Evolutionary conservation across 257 asterid species (phyloP), one percentile per base, ranked within the genome.

Genomic region (Echites panduratus): DNA sequence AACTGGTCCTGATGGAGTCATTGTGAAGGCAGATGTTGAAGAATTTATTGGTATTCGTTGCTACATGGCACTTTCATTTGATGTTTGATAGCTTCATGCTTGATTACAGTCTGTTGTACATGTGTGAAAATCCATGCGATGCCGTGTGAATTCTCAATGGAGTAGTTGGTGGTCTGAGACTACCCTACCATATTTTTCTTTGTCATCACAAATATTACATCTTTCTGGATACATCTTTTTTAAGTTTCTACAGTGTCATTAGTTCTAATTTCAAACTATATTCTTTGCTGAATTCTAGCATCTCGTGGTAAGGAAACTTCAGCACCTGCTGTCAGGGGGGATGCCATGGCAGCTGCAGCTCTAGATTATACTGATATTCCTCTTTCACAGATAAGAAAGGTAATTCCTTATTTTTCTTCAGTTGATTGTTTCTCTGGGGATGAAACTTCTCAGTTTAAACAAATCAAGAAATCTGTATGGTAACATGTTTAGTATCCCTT

Each of bases 11-110:
- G 98, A 90, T 75, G 98, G 99, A 20, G 88, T 86, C 79, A 86
- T 94, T 72, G 96, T 94, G 81, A 94, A 94, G 86, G 98, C 96
- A 74, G 99, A 91, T 62, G 79, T 94, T 82, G 99, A 94, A 82
- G 97, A 90, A 72, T 88, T 88, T 86, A 85, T 94, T 73, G 99
- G 99, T 94, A 91, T 64, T 68, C 73, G 32, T 84, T 76, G 12
- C n/a, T 47, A 22, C 38, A 52, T 67, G 53, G 50, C 52, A 63
- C 59, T 19, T 38, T 22, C 4, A 19, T 13, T 11, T 27, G 4
- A 32, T 29, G 13, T 20, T n/a, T 57, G 16, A 26, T 54, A 45
- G 22, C 47, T 26, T 35, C 66, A 71, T 53, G 68, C 72, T 71
- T 64, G n/a, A 64, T 71, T 40, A 10, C 26, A 35, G 26, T 38